These are phyloP conservation scores for Nidularia sp. DNA, from an alignment of 768 basidiomycete species.

Conservation along the genomic window DNA sequence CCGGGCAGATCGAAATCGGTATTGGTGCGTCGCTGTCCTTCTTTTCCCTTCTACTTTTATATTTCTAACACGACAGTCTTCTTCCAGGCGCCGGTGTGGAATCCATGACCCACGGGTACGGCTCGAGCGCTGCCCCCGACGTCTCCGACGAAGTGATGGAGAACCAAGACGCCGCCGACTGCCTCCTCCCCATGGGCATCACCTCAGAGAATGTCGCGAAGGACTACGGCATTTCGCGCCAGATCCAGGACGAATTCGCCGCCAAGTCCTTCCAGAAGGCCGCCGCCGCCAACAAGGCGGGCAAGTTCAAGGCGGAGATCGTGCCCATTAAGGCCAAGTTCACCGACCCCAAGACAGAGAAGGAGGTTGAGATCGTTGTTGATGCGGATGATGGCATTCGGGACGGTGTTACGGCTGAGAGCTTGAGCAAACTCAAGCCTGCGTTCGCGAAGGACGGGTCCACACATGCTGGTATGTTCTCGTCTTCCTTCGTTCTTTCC, in stretches of 20 bases:
- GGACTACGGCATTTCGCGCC: constrained; percentile 71
- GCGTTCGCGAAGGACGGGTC: constrained; percentile 72
- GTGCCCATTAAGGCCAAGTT: constrained; percentile 71
- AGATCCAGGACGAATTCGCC: constrained; percentile 80
- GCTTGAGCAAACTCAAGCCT: constrained; percentile 78
- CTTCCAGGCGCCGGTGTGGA: constrained; percentile 77
- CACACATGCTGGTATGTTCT: constrained; percentile 59
- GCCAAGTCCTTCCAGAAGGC: constrained; percentile 85
- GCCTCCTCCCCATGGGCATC: constrained; percentile 86
- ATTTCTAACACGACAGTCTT: background rate
- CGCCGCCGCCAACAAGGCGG: constrained; percentile 71
- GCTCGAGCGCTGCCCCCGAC: constrained; percentile 50
- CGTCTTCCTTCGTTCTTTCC: too few relatives aligned
- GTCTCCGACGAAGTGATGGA: constrained; percentile 62
- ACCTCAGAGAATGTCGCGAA: constrained; percentile 91
- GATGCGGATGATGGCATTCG: constrained; percentile 84
- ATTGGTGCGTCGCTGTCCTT: constrained; percentile 53
- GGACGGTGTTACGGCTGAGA: constrained; percentile 78
- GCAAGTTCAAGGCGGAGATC: constrained; percentile 82
- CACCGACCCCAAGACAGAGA: constrained; percentile 71
- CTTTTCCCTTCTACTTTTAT: background rate
- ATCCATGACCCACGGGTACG: constrained; percentile 82
- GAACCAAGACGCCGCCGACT: constrained; percentile 73
- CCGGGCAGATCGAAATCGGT: constrained; percentile 85
- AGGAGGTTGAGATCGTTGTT: constrained; percentile 63